Conservation (phyloP, 2,329 filamentous ascomycete genomes). For the Arthrobotrys sinensis region DNA sequence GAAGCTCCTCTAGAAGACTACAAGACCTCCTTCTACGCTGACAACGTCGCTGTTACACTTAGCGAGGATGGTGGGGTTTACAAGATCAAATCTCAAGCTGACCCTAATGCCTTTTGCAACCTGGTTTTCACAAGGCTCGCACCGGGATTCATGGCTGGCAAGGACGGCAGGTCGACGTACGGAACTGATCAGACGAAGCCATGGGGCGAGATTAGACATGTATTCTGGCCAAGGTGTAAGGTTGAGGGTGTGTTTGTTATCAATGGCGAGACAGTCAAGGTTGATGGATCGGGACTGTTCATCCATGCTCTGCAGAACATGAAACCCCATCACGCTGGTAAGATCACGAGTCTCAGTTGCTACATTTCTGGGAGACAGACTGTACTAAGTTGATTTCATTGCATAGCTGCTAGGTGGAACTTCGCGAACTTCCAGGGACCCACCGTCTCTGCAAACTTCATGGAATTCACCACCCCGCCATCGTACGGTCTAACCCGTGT, state of each 20-base stretch:
- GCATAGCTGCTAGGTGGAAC: conserved; percentile 84
- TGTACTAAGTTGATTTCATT: neutral
- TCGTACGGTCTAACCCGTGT: conserved; percentile 91
- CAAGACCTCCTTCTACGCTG: conserved; percentile 86
- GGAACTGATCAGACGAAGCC: conserved; percentile 88
- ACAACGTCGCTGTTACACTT: conserved; percentile 86
- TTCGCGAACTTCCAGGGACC: conserved; percentile 93
- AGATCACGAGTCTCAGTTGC: conserved; percentile 60
- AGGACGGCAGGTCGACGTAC: conserved; percentile 85
- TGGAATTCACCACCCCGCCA: conserved; percentile 94
- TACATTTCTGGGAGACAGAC: neutral
- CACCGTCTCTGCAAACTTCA: conserved; percentile 87
- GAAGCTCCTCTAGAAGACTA: conserved; percentile 86
- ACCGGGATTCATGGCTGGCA: conserved; percentile 87
- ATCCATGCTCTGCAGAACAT: conserved; percentile 93
- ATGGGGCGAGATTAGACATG: conserved; percentile 93
- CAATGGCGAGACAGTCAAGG: conserved; percentile 83
- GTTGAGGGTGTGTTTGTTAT: conserved; percentile 81
- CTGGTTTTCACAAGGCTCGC: conserved; percentile 82
- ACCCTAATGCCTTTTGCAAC: conserved; percentile 85
- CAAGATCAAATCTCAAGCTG: conserved; percentile 90
- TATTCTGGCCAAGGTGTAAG: conserved; percentile 91
- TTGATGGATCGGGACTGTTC: conserved; percentile 85
- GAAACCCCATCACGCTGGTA: conserved; percentile 96
- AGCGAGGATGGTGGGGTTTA: conserved; percentile 87